Evolutionary conservation across 1,139 yeast genomes (phyloP), one percentile per base, ranked within the genome.

Genomic region (Wickerhamiella pararugosa): DNA sequence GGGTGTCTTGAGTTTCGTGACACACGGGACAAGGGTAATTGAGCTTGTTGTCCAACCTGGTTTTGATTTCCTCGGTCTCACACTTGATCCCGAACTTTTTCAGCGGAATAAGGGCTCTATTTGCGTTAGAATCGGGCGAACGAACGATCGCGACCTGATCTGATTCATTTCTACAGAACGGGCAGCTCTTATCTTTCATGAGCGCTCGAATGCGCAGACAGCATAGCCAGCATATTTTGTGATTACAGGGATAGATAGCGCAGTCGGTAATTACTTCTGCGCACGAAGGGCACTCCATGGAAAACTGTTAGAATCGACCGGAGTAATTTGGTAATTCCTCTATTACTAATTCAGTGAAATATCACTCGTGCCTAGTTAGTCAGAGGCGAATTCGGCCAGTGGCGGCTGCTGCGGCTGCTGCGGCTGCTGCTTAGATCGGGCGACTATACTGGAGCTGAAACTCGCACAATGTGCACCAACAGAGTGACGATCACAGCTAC

Each of bases 221-320:
- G 64, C 99, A 90, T 43, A 62, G 63, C 57, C 84, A 86, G 59
- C 99, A 90, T 0, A 87, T 76, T 25, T 69, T 70, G 57, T 90
- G 97, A 52, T 78, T 78, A 61, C 99, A 90, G 1, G 87, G 82
- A 2, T 90, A 73, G 10, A 80, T 59, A 0, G 94, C 82, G 2
- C 76, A 76, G 53, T 70, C 72, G 25, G 52, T 53, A 35, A 86
- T 68, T 36, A 64, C 66, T 40, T 82, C 79, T 1, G 97, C 93
- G 64, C 99, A 90, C 21, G 21, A 15, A 15, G 21, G 21, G 21
- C 21, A 15, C 21, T 15, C 21, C 21, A 15, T 15, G 21, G 21
- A 15, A 15, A 15, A 15, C 21, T 15, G 21, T 15, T 15, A 3
- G 21, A 15, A 15, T 15, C 21, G 21, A 15, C 21, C 21, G 21